phyloP scores from a whole-genome alignment of 108 stramenopile species.

The Stephanodiscus triporus region DNA sequence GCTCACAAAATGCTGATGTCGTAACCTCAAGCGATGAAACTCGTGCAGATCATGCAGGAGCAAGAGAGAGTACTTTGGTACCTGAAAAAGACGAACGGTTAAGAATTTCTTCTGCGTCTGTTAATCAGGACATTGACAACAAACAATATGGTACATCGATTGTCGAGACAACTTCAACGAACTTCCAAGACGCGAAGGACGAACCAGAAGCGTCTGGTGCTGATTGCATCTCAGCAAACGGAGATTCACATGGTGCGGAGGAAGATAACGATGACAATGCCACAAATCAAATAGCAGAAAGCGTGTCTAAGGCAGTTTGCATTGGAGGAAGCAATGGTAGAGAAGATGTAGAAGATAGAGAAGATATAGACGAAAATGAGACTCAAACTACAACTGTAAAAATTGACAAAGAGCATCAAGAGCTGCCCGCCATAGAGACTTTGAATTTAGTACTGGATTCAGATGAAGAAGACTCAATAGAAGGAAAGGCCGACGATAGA shows the following conservation, averaged over 20 bases:
- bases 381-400: background rate
- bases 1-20: background rate
- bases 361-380: background rate
- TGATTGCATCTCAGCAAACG: background rate
- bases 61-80: background rate
- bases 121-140: background rate
- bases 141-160: background rate
- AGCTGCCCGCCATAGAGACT: background rate
- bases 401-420: background rate
- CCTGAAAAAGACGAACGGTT: background rate
- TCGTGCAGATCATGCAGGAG: background rate
- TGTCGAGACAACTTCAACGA: background rate
- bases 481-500: background rate
- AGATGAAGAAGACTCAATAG: background rate
- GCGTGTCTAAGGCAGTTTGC: background rate
- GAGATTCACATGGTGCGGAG: background rate
- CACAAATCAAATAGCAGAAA: background rate
- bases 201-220: background rate
- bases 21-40: background rate
- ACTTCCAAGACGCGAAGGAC: background rate
- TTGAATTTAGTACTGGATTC: constrained; percentile 8
- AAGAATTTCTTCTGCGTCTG: background rate
- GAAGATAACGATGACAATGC: background rate
- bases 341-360: background rate
- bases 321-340: background rate